Conservation (phyloP, 768 basidiomycete genomes). For the Hygrophoropsis aurantiaca region DNA sequence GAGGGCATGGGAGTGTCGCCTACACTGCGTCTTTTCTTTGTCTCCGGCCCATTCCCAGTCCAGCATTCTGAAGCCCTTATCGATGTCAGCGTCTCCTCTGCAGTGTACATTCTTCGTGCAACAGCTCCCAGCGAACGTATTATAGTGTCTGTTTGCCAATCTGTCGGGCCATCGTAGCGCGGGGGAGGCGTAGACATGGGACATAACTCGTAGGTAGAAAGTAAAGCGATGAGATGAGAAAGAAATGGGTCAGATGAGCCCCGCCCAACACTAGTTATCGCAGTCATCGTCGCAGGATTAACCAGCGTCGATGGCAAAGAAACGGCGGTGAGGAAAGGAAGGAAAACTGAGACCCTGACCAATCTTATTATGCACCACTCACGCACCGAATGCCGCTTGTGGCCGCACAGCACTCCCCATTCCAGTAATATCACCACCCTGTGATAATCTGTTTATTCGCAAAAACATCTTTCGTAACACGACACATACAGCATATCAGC, state of each 20-base stretch:
- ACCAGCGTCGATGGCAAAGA: conserved; percentile 6
- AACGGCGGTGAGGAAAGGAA: conserved; percentile 9
- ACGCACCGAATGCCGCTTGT: not conserved
- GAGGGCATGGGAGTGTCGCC: conserved; percentile 35
- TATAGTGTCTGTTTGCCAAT: conserved; percentile 61
- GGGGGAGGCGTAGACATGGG: conserved; percentile 51
- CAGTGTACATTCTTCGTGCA: conserved; percentile 53
- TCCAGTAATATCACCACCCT: not conserved
- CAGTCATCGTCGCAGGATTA: conserved; percentile 32
- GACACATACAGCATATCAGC: too few species aligned
- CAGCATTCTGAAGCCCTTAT: conserved; percentile 39
- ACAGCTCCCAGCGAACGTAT: conserved; percentile 50
- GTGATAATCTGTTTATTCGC: not conserved
- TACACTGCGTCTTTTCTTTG: conserved; percentile 46
- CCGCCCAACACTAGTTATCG: conserved; percentile 21
- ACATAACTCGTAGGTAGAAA: conserved; percentile 60
- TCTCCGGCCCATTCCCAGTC: conserved; percentile 36
- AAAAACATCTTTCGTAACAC: too few species aligned
- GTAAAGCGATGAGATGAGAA: conserved; percentile 54
- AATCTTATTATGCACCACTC: conserved; percentile 5
- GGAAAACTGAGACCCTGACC: not conserved
- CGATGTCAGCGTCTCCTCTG: conserved; percentile 46
- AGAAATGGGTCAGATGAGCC: conserved; percentile 39
- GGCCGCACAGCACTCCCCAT: conserved; percentile 3
- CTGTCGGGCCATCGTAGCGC: conserved; percentile 52